Evolutionary conservation across 805 yeast genomes (phyloP).

Genomic region (Candida arabinofermentans): DNA sequence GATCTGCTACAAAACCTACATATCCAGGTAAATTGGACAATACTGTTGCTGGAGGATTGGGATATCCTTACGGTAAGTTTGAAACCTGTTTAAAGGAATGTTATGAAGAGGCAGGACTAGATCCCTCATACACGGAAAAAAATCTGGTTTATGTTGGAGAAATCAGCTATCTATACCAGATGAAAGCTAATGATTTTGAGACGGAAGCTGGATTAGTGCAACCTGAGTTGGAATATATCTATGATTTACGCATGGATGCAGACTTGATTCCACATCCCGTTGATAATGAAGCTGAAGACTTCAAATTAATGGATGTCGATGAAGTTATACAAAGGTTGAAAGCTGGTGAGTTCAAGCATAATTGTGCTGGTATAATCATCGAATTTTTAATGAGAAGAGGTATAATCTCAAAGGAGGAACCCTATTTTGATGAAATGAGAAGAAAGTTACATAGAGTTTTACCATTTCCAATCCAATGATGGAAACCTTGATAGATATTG

Average conservation of each 20-base stretch:
- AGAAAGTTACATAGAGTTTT: constrained; percentile 61
- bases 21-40: constrained; percentile 91
- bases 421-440: constrained; percentile 57
- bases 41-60: constrained; percentile 94
- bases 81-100: constrained; percentile 87
- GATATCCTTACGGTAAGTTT: constrained; percentile 66
- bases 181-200: constrained; percentile 27
- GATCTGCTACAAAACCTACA: constrained; percentile 76
- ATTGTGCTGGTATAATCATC: constrained; percentile 72
- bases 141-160: constrained; percentile 55
- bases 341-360: constrained; percentile 77
- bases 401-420: constrained; percentile 61
- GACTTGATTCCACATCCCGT: constrained; percentile 50
- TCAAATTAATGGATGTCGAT: constrained; percentile 55
- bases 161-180: constrained; percentile 58
- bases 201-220: constrained; percentile 60
- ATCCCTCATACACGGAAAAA: constrained; percentile 42
- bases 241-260: constrained; percentile 58
- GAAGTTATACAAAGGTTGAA: constrained; percentile 50
- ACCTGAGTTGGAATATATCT: constrained; percentile 84
- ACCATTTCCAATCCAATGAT: constrained; percentile 55
- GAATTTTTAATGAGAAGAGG: constrained; percentile 92
- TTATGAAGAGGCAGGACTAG: constrained; percentile 86
- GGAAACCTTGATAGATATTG: neutral
- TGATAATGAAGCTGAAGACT: constrained; percentile 76